Base-by-base conservation (phyloP, 2,329 filamentous ascomycete species). In the Paramyrothecium roridum region DNA sequence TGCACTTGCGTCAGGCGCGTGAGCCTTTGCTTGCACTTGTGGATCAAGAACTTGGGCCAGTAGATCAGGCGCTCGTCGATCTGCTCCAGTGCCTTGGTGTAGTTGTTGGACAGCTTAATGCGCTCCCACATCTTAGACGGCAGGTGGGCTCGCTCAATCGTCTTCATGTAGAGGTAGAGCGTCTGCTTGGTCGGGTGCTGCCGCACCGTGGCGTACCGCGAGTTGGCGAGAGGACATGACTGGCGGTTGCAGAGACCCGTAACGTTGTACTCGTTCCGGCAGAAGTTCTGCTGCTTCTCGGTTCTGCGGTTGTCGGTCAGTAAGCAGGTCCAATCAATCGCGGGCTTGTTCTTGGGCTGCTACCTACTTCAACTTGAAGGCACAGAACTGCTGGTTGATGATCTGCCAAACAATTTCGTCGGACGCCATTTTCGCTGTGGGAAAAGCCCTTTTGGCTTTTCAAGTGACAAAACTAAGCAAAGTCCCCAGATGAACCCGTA, bases 401-500 rank as follows among this genome's bases (percentile, higher is more conserved):
- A 97, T 90, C 72, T 93, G 87, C 95, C 95, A 99, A 61, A 98
- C 88, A 62, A 98, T 96, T 76, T 98, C 93, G 80, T 98, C 93
- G 60, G 91, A 96, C 56, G 90, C 86, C 90, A 95, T 96, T 55
- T 57, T 75, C 67, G 49, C 50, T 49, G 45, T 34, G 51, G 26
- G 22, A 8, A 43, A 49, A 19, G 17, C 8, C 22, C 48, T 33
- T 40, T 10, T 40, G 30, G 17, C 33, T 30, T 50, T 40, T 47
- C 16, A 13, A 23, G 40, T 20, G 37, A 40, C 19, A 19, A 8
- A 43, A 43, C 37, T 4, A 13, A 43, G 16, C 13, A 43, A 17
- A 17, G 37, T 17, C n/a, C 37, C n/a, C n/a, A n/a, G n/a, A n/a
- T 19, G 37, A 43, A 43, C 37, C n/a, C n/a, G 37, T 43, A 6